phyloP scores from a whole-genome alignment of 768 basidiomycete genomes.

The Leccinum broughii region DNA sequence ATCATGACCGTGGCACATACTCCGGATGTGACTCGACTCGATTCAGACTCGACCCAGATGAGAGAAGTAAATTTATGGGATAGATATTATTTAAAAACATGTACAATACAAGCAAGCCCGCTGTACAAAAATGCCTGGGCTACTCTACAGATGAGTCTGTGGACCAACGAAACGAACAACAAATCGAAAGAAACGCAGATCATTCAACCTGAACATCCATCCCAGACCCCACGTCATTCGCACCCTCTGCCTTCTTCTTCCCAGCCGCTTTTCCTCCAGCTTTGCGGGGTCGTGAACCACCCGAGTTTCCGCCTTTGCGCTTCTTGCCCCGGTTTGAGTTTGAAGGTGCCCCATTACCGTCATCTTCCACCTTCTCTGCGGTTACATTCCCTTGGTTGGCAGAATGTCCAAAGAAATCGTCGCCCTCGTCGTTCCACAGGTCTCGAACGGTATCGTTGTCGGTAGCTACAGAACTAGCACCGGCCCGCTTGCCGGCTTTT shows the following conservation, averaged over 20 bases:
- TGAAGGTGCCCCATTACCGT: constrained; percentile 27
- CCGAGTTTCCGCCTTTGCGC: constrained; percentile 30
- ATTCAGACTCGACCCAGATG: neutral
- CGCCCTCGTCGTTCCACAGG: constrained; percentile 85
- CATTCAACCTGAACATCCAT: constrained; percentile 30
- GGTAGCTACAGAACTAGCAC: constrained; percentile 32
- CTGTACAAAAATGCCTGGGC: constrained; percentile 28
- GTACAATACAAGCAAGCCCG: constrained; percentile 30
- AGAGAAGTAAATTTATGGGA: constrained; percentile 7
- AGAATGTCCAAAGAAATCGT: constrained; percentile 78
- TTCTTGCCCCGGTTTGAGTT: constrained; percentile 34
- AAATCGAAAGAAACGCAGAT: constrained; percentile 16
- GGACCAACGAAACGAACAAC: constrained; percentile 12
- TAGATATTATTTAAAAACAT: constrained; percentile 26
- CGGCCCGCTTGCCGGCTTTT: constrained; percentile 37
- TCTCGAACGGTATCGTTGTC: constrained; percentile 50
- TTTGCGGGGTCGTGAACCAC: constrained; percentile 29
- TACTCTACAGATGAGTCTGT: constrained; percentile 33
- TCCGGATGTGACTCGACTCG: neutral
- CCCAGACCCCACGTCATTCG: constrained; percentile 26
- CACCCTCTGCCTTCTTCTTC: constrained; percentile 32
- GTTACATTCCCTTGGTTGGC: constrained; percentile 25
- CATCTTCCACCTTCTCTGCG: constrained; percentile 33
- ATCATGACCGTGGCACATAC: constrained; percentile 1
- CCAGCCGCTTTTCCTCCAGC: constrained; percentile 31